Evolutionary conservation across 495 filamentous ascomycete genomes (phyloP).

Genomic region (Aspergillus hancockii): DNA sequence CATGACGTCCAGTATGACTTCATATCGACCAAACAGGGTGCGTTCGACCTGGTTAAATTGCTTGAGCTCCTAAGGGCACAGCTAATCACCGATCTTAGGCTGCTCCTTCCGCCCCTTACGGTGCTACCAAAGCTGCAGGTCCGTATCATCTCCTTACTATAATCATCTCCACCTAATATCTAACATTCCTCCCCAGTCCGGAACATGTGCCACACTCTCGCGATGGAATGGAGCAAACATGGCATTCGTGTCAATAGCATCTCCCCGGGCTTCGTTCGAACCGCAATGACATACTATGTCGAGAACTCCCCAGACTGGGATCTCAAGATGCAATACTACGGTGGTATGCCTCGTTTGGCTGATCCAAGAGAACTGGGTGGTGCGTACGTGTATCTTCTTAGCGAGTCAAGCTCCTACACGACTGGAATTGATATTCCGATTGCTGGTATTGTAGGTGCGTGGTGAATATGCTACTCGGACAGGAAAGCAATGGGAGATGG

Average conservation of each 20-base stretch:
- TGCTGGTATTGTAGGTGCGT: constrained; percentile 40
- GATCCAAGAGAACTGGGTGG: constrained; percentile 31
- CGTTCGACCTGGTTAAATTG: neutral
- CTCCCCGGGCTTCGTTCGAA: constrained; percentile 30
- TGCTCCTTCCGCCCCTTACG: constrained; percentile 17
- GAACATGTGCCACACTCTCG: constrained; percentile 31
- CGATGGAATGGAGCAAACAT: constrained; percentile 39
- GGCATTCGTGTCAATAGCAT: constrained; percentile 35
- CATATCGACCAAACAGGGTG: constrained; percentile 38
- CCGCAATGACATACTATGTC: constrained; percentile 17
- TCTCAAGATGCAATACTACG: constrained; percentile 40
- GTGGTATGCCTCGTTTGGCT: constrained; percentile 33
- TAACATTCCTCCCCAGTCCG: constrained; percentile 1
- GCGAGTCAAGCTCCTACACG: constrained; percentile 28
- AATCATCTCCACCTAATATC: neutral
- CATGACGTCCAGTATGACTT: constrained; percentile 43
- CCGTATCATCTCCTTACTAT: neutral
- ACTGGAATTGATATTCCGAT: constrained; percentile 35
- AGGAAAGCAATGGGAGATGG: too few relatives aligned
- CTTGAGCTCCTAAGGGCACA: neutral
- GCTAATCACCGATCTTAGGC: neutral
- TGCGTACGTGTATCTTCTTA: constrained; percentile 31
- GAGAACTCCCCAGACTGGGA: constrained; percentile 18
- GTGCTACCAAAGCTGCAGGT: constrained; percentile 19
- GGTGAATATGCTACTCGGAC: constrained; percentile 14